These are phyloP conservation scores for Colletotrichum sojae DNA, from an alignment of 2,329 filamentous ascomycete genomes.

Conservation along the genomic window DNA sequence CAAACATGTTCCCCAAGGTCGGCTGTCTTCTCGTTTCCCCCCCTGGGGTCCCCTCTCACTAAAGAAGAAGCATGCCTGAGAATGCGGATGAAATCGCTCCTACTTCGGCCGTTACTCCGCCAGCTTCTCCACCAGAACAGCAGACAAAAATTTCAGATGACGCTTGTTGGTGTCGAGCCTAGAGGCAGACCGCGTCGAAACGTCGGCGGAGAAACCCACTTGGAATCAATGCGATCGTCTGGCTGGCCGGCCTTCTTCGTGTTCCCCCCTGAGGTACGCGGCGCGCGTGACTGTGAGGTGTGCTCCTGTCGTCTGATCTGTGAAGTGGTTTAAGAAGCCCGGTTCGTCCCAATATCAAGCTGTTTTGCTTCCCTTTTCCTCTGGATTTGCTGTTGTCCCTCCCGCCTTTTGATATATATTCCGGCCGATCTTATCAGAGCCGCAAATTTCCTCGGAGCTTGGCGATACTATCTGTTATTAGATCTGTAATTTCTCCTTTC, in stretches of 20 bases:
- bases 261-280: too few relatives aligned
- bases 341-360: slow-evolving; percentile 12
- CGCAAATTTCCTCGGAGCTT: slow-evolving; percentile 25
- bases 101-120: slow-evolving; percentile 39
- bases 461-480: slow-evolving; percentile 10
- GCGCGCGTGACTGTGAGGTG: not conserved
- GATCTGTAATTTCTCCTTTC: not conserved
- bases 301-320: slow-evolving; percentile 1
- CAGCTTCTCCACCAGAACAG: slow-evolving; percentile 34
- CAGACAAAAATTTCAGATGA: slow-evolving; percentile 33
- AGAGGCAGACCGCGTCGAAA: slow-evolving; percentile 20
- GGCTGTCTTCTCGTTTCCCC: slow-evolving; percentile 9
- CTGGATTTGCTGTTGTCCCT: slow-evolving; percentile 24
- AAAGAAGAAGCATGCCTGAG: slow-evolving; percentile 30
- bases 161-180: slow-evolving; percentile 31
- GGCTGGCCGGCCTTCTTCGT: slow-evolving; percentile 20
- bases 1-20: slow-evolving; percentile 17
- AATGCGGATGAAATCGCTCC: slow-evolving; percentile 35
- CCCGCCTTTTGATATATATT: not conserved
- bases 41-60: slow-evolving; percentile 31
- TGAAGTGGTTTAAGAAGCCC: slow-evolving; percentile 23
- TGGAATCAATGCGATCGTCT: slow-evolving; percentile 8
- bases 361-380: not conserved
- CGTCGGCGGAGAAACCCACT: slow-evolving; percentile 23
- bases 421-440: slow-evolving; percentile 28